Percentiles rank a stretch among this genome's conserved stretches.
Conservation (phyloP, 768 basidiomycete species). For the Hypholoma sublateritium region DNA sequence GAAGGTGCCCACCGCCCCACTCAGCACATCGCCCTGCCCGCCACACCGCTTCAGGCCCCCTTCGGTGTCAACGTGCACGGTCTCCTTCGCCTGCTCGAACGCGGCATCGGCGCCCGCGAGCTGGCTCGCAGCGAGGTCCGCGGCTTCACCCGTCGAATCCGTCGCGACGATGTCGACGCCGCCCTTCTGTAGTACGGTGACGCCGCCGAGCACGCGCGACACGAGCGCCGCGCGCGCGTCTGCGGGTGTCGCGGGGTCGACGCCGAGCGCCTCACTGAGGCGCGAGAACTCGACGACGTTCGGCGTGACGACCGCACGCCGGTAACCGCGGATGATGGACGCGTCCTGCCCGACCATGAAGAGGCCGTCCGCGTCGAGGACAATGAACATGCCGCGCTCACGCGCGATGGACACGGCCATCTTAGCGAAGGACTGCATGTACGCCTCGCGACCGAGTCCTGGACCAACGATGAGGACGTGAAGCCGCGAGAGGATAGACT, state of each 20-base stretch:
- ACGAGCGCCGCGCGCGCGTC: constrained; percentile 66
- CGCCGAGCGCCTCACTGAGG: constrained; percentile 70
- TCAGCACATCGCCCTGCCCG: constrained; percentile 94
- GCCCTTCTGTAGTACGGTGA: constrained; percentile 91
- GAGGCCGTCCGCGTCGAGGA: constrained; percentile 93
- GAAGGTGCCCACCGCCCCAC: constrained; percentile 84
- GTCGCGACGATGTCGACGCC: constrained; percentile 77
- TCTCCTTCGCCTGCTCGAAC: constrained; percentile 55
- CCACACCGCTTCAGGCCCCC: constrained; percentile 94
- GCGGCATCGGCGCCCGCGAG: constrained; percentile 43
- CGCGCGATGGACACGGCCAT: constrained; percentile 75
- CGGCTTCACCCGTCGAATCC: constrained; percentile 60
- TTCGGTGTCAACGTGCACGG: constrained; percentile 61
- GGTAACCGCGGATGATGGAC: constrained; percentile 77
- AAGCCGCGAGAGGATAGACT: constrained; percentile 76
- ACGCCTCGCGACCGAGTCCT: constrained; percentile 85
- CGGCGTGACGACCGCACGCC: constrained; percentile 87
- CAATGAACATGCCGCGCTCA: constrained; percentile 79
- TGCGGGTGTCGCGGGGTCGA: constrained; percentile 51
- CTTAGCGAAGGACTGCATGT: constrained; percentile 86
- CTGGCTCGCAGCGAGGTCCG: constrained; percentile 43
- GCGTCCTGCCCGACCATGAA: constrained; percentile 79
- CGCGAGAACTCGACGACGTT: constrained; percentile 93
- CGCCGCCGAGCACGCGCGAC: constrained; percentile 77
- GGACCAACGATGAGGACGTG: constrained; percentile 95